These are phyloP conservation scores for Dactylellina parvicollis DNA, from an alignment of 2,329 filamentous ascomycete genomes.

Conservation along the genomic window DNA sequence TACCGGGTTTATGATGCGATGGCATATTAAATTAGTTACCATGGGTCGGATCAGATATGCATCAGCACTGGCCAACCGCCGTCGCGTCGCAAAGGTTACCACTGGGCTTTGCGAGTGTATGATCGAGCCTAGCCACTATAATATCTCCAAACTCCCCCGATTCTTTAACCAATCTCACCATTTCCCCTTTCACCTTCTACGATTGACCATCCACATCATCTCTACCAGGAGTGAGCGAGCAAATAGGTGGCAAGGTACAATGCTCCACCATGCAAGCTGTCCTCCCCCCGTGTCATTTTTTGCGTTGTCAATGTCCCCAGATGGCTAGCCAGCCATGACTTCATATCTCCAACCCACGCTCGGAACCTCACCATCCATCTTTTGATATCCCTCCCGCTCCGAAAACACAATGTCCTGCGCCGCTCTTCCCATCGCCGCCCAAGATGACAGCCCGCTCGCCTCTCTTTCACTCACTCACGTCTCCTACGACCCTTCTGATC, in stretches of 20 bases:
- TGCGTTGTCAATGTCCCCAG: conserved; percentile 37
- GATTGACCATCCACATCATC: too few relatives aligned
- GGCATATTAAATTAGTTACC: too few relatives aligned
- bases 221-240: conserved; percentile 19
- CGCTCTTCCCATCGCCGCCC: conserved; percentile 24
- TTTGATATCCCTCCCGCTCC: neutral
- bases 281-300: conserved; percentile 46
- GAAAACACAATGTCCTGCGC: conserved; percentile 35
- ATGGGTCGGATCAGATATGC: too few relatives aligned
- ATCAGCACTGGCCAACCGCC: too few relatives aligned
- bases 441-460: conserved; percentile 69
- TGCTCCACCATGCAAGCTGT: neutral
- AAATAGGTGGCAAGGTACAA: conserved; percentile 17
- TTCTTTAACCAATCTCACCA: too few relatives aligned
- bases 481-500: conserved; percentile 90
- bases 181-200: too few relatives aligned
- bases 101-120: too few relatives aligned
- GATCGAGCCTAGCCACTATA: too few relatives aligned
- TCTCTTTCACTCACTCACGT: conserved; percentile 96
- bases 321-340: conserved; percentile 11
- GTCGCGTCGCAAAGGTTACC: too few relatives aligned
- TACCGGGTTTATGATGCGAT: too few relatives aligned
- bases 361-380: neutral
- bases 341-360: neutral
- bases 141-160: too few relatives aligned